These are phyloP conservation scores for Cordyceps javanica DNA, from an alignment of 2,329 filamentous ascomycete species.

Conservation along the genomic window DNA sequence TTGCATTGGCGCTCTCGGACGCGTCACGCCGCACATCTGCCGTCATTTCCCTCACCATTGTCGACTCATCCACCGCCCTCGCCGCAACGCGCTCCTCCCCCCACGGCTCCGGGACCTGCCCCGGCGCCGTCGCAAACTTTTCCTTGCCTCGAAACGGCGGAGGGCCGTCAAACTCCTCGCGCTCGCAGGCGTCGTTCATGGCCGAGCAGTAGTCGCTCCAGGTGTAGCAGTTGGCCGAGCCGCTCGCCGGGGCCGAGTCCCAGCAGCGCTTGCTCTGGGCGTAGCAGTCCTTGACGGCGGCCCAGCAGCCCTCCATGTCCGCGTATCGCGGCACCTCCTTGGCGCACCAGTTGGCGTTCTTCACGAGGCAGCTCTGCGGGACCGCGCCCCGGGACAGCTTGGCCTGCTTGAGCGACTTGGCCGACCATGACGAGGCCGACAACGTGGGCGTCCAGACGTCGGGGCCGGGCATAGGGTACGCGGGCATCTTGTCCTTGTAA, in stretches of 20 bases:
- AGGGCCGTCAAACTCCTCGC: conserved; percentile 40
- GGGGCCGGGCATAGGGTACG: conserved; percentile 51
- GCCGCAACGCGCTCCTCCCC: conserved; percentile 19
- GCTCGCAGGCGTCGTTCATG: conserved; percentile 38
- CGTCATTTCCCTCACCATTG: background rate
- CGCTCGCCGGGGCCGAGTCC: conserved; percentile 50
- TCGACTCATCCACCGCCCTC: background rate
- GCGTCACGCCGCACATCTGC: background rate
- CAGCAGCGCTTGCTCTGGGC: conserved; percentile 56
- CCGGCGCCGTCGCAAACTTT: conserved; percentile 25
- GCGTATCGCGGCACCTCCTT: conserved; percentile 53
- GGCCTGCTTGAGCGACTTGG: conserved; percentile 10
- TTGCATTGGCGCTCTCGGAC: background rate
- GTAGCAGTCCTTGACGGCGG: conserved; percentile 49
- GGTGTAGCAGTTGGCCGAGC: conserved; percentile 50
- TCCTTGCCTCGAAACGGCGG: conserved; percentile 34
- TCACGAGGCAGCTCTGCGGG: conserved; percentile 51
- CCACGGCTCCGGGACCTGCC: conserved; percentile 27
- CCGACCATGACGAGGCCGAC: background rate
- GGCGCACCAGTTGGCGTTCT: conserved; percentile 69
- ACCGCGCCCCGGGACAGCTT: conserved; percentile 39
- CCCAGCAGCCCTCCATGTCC: conserved; percentile 54
- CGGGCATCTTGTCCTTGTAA: conserved; percentile 41
- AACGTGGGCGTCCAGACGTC: conserved; percentile 36
- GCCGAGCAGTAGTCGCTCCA: conserved; percentile 57